Evolutionary conservation across 345 rosid species (phyloP), one percentile per base, ranked within the genome.

Genomic region (Eucalyptus sideroxylon): DNA sequence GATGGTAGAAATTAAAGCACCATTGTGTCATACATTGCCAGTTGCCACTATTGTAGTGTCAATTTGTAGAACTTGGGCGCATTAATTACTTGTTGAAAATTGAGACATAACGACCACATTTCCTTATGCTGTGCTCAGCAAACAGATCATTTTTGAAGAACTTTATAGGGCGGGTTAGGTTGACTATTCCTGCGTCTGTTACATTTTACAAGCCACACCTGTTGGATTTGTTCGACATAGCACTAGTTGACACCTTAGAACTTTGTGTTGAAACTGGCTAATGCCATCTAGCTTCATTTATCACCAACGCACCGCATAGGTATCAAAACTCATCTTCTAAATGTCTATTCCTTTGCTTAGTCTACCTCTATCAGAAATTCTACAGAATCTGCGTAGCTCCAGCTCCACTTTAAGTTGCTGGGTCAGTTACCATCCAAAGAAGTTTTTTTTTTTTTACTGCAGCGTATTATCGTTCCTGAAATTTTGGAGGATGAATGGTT

Each of bases 401-500:
- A 83, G 69, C 34, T 40, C 40, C 62, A 42, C 53, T 86, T 31
- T 82, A 81, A 51, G 80, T 31, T 51, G 37, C 69, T 87, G 17
- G n/a, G 42, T 88, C 91, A 62, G 31, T 65, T 90, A 87, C 88
- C 60, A 34, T 55, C 30, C 16, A 40, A 37, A 11, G 27, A 30
- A 17, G 6, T 50, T 87, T 11, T 86, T 55, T 86, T 55, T 86
- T 87, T 53, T 47, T 44, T 15, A 55, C 88, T 50, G 90, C 96
- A 98, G 99, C 99, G 99, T 47, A 92, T 98, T 86, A 94, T 96
- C 9, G 87, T 95, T 65, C 95, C 96, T 24, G 99, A 98, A 93
- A 94, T 98, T 88, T 92, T 98, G 88, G 96, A 94, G 93, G 96
- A 97, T 92, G 96, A 94, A 92, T 98, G 99, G 99, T 98, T 98